Percentiles rank a stretch among this genome's conserved stretches.
phyloP scores from a whole-genome alignment of 352 stramenopile genomes.

The Pythium monospermum region DNA sequence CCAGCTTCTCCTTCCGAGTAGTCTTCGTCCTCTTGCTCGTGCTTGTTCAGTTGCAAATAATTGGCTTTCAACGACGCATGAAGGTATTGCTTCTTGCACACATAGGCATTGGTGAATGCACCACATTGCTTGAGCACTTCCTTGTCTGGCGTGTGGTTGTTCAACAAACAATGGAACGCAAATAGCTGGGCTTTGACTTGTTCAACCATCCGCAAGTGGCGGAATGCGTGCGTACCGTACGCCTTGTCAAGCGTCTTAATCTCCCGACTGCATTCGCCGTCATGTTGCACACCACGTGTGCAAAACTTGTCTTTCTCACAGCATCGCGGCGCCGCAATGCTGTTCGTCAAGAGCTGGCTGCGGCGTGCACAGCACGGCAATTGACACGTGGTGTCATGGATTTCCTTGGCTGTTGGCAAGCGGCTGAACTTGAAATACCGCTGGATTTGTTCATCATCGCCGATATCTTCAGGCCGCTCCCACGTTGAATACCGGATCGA shows the following conservation, averaged over 20 bases:
- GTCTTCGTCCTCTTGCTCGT: constrained; percentile 51
- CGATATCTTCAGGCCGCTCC: constrained; percentile 86
- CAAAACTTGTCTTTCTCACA: constrained; percentile 84
- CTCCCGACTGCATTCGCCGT: constrained; percentile 74
- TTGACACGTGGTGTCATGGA: constrained; percentile 78
- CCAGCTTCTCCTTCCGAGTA: constrained; percentile 23
- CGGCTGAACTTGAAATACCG: constrained; percentile 87
- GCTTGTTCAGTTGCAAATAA: constrained; percentile 44
- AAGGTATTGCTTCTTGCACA: constrained; percentile 69
- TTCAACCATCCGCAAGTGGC: constrained; percentile 72
- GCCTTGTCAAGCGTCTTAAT: constrained; percentile 60
- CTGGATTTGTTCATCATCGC: constrained; percentile 85
- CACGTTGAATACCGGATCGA: constrained; percentile 86
- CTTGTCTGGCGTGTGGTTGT: constrained; percentile 83
- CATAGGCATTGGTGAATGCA: constrained; percentile 74
- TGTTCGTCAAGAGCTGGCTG: constrained; percentile 58
- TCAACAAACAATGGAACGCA: constrained; percentile 82
- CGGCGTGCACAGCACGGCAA: constrained; percentile 78
- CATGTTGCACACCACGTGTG: constrained; percentile 65
- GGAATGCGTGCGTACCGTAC: constrained; percentile 65
- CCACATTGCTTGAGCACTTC: constrained; percentile 86
- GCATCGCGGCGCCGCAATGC: constrained; percentile 37
- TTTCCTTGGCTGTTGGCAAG: constrained; percentile 77
- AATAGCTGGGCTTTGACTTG: constrained; percentile 87
- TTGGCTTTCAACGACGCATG: constrained; percentile 27